A percentile compares a stretch with the other conserved stretches of the same genome.
These are phyloP conservation scores for Metarhizium humberi DNA, from an alignment of 2,329 filamentous ascomycete species.

Conservation along the genomic window DNA sequence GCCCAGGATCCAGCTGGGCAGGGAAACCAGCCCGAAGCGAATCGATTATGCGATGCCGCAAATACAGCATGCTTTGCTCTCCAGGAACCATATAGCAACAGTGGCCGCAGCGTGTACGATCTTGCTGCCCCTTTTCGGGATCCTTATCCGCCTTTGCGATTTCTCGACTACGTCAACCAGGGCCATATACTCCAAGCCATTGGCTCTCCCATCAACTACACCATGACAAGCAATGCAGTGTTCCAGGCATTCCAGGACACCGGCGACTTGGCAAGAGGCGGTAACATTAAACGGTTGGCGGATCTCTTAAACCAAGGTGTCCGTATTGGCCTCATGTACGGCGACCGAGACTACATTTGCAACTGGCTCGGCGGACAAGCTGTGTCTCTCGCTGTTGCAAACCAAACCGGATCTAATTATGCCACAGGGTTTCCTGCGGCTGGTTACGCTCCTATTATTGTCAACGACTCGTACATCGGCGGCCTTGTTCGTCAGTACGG, in stretches of 20 bases:
- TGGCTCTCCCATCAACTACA: conserved; percentile 53
- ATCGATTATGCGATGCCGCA: conserved; percentile 44
- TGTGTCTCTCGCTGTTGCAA: conserved; percentile 53
- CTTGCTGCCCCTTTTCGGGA: conserved; percentile 46
- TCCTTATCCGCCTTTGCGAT: conserved; percentile 54
- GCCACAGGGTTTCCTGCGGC: conserved; percentile 49
- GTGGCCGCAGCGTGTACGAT: conserved; percentile 50
- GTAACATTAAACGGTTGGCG: conserved; percentile 50
- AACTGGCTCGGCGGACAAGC: conserved; percentile 69
- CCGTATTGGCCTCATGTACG: conserved; percentile 63
- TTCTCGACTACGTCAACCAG: conserved; percentile 56
- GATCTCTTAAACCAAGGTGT: conserved; percentile 52
- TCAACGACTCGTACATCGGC: conserved; percentile 58
- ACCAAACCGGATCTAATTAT: conserved; percentile 36
- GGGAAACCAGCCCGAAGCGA: conserved; percentile 28
- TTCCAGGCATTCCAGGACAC: conserved; percentile 36
- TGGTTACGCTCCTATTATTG: conserved; percentile 63
- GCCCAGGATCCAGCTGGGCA: conserved; percentile 29
- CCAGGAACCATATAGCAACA: conserved; percentile 45
- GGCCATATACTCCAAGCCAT: conserved; percentile 47
- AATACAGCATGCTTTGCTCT: conserved; percentile 35
- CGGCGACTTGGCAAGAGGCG: conserved; percentile 55
- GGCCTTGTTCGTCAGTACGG: conserved; percentile 69
- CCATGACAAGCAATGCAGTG: conserved; percentile 37
- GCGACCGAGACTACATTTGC: conserved; percentile 54